Percentiles rank a stretch among this genome's conserved stretches.
phyloP scores from a whole-genome alignment of 306 rosid species.

The Lathyrus aphaca region DNA sequence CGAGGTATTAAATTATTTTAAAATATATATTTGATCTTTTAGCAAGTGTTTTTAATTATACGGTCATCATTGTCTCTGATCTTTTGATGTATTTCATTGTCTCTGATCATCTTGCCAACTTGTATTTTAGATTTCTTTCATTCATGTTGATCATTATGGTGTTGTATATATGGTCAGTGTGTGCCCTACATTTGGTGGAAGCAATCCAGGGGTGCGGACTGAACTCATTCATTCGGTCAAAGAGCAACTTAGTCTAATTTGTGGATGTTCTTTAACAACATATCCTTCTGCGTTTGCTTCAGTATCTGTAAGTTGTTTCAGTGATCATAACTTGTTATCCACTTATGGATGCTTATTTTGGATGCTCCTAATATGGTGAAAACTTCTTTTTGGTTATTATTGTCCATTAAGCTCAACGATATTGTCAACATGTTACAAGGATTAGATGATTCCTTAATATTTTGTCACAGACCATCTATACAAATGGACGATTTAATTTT shows the following conservation, averaged over 20 bases:
- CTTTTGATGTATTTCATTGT: slow-evolving; percentile 28
- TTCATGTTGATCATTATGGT: slow-evolving; percentile 24
- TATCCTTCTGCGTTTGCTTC: slow-evolving; percentile 92
- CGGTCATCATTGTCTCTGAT: background rate
- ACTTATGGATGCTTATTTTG: slow-evolving; percentile 9
- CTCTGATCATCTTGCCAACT: slow-evolving; percentile 20
- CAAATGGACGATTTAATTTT: background rate
- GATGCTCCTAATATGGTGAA: slow-evolving; percentile 6
- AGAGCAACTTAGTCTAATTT: slow-evolving; percentile 75
- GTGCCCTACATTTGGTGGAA: slow-evolving; percentile 94
- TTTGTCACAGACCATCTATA: background rate
- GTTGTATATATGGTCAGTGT: slow-evolving; percentile 54
- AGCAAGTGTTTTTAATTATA: background rate
- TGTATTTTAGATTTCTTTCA: slow-evolving; percentile 22
- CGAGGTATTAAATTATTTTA: background rate
- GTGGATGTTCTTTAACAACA: slow-evolving; percentile 73
- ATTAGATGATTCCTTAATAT: background rate
- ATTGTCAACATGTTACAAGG: background rate
- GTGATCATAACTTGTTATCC: slow-evolving; percentile 17
- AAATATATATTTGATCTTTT: background rate
- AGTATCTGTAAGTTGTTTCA: slow-evolving; percentile 71
- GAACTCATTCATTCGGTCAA: slow-evolving; percentile 86
- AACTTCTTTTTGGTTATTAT: slow-evolving; percentile 12
- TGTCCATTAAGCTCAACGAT: background rate
- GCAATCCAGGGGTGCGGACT: slow-evolving; percentile 86